These are phyloP conservation scores for Crataegus laevigata DNA, from an alignment of 306 rosid species.

Conservation along the genomic window DNA sequence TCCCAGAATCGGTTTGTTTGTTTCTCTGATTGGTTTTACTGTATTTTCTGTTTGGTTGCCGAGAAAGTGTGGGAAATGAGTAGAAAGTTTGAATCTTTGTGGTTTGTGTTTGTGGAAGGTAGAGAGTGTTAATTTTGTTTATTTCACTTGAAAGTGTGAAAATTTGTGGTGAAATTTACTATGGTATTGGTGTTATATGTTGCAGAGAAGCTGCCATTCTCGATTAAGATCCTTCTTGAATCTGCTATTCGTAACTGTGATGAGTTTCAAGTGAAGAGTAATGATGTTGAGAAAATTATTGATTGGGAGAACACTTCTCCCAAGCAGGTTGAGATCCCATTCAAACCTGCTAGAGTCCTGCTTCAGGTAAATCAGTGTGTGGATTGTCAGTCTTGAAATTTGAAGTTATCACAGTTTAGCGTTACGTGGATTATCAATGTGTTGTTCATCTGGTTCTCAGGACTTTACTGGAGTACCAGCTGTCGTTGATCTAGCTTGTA, in stretches of 20 bases:
- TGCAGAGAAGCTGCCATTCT: constrained; percentile 81
- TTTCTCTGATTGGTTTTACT: not conserved
- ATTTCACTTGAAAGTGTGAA: not conserved
- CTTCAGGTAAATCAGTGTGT: constrained; percentile 54
- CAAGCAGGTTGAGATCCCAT: constrained; percentile 85
- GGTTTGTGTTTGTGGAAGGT: not conserved
- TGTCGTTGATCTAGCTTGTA: constrained; percentile 96
- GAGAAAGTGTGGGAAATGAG: constrained; percentile 10
- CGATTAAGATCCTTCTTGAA: constrained; percentile 86
- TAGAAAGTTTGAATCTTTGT: not conserved
- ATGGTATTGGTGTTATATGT: constrained; percentile 13
- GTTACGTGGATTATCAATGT: constrained; percentile 1
- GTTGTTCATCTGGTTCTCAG: constrained; percentile 35
- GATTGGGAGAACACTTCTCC: constrained; percentile 88
- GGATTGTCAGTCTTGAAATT: constrained; percentile 1
- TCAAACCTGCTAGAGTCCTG: constrained; percentile 95
- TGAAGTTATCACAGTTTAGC: not conserved
- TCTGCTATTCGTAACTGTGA: constrained; percentile 95
- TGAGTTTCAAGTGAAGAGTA: constrained; percentile 77
- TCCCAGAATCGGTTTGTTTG: constrained; percentile 70
- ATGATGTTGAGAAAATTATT: constrained; percentile 80
- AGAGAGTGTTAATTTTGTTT: not conserved
- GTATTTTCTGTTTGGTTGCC: constrained; percentile 7
- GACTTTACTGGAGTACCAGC: constrained; percentile 98
- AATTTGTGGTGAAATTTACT: not conserved